Conservation (phyloP, 1,284 basidiomycete species). For the Cutaneotrichosporon sp. region DNA sequence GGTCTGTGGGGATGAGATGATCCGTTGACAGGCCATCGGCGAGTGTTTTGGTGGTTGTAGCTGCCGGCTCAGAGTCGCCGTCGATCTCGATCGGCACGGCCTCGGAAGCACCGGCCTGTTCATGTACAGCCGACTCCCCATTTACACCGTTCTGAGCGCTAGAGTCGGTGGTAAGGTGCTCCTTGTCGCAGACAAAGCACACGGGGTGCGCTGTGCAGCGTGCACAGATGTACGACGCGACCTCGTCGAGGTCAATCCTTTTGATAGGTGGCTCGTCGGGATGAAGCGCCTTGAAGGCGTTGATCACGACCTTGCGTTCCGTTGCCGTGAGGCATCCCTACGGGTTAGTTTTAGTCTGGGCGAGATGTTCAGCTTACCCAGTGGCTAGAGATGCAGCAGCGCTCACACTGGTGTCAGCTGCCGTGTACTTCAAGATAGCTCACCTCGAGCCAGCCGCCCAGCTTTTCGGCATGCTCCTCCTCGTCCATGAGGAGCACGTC, state of each 20-base stretch:
- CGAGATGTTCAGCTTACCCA: background rate
- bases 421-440: background rate
- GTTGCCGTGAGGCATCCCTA: slow-evolving; percentile 58
- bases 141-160: background rate
- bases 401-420: slow-evolving; percentile 8
- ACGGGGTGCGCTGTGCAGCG: slow-evolving; percentile 66
- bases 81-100: slow-evolving; percentile 13
- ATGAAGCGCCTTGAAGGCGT: slow-evolving; percentile 53
- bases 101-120: background rate
- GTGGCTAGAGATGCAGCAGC: slow-evolving; percentile 1
- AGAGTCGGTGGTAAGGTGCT: slow-evolving; percentile 26
- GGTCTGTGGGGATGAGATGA: slow-evolving; percentile 1
- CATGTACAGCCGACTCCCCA: background rate
- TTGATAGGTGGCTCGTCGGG: slow-evolving; percentile 40
- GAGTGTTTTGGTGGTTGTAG: too few species aligned
- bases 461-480: slow-evolving; percentile 54
- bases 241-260: slow-evolving; percentile 55
- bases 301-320: slow-evolving; percentile 51
- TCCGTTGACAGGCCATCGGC: background rate
- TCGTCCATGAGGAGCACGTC: slow-evolving; percentile 55
- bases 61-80: slow-evolving; percentile 8
- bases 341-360: background rate
- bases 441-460: slow-evolving; percentile 72
- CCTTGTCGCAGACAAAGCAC: slow-evolving; percentile 69
- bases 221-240: slow-evolving; percentile 70